Percentiles rank a stretch among this genome's conserved stretches.
Evolutionary conservation across 139 green algal genomes (phyloP).

Genomic region (Astrephomene gubernaculifera): DNA sequence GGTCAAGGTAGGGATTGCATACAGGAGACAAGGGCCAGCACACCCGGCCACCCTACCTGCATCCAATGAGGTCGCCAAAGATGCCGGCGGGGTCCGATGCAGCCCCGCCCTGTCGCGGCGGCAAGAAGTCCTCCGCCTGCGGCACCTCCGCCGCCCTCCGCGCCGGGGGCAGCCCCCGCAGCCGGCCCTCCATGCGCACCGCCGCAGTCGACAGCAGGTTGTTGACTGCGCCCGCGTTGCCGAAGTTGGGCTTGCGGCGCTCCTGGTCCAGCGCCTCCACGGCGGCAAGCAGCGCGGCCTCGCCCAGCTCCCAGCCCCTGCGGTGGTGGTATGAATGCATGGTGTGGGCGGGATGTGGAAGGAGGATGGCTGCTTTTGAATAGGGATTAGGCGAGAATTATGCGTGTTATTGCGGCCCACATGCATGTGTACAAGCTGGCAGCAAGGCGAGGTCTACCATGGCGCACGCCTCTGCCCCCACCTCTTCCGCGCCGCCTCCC

Average conservation of each 20-base stretch:
- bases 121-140: slow-evolving; percentile 51
- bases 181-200: slow-evolving; percentile 45
- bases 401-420: no score
- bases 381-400: no score
- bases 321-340: no score
- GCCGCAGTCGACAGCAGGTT: slow-evolving; percentile 57
- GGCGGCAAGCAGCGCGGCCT: slow-evolving; percentile 34
- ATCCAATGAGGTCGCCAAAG: slow-evolving; percentile 62
- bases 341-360: not conserved
- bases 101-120: not conserved
- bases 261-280: slow-evolving; percentile 50
- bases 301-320: slow-evolving; percentile 49
- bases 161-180: not conserved
- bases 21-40: no score
- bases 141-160: slow-evolving; percentile 31
- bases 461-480: no score
- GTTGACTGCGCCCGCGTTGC: slow-evolving; percentile 66
- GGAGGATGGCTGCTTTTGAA: no score
- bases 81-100: slow-evolving; percentile 13
- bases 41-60: slow-evolving; percentile 21
- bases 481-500: slow-evolving; percentile 34
- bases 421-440: no score
- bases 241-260: slow-evolving; percentile 64
- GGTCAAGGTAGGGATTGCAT: not conserved
- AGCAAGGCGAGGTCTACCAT: no score